Conservation (phyloP, 257 asterid species). For the Ilex asprella region DNA sequence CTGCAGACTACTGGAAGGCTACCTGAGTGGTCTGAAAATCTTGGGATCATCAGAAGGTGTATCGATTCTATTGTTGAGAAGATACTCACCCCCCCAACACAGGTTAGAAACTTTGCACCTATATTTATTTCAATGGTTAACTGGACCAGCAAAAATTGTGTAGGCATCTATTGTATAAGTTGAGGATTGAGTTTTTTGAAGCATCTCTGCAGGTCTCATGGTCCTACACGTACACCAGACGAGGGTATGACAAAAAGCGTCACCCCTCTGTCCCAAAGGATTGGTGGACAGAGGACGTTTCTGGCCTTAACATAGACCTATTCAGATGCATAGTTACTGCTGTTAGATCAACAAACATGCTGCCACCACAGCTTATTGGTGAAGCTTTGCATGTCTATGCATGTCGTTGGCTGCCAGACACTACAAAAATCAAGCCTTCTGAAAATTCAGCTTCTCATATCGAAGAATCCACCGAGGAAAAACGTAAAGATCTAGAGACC, state of each 20-base stretch:
- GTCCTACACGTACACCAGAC: constrained; percentile 71
- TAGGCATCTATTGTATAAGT: neutral
- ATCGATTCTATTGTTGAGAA: neutral
- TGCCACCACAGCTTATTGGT: constrained; percentile 66
- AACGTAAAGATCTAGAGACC: constrained; percentile 44
- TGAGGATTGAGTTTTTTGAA: constrained; percentile 13
- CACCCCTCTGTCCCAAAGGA: constrained; percentile 59
- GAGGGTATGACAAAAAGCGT: constrained; percentile 42
- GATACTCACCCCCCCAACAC: constrained; percentile 38
- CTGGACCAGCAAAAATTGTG: neutral
- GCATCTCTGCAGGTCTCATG: constrained; percentile 47
- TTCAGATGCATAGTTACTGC: constrained; percentile 56
- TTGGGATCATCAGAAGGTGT: neutral
- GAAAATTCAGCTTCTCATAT: constrained; percentile 24
- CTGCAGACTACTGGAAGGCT: neutral
- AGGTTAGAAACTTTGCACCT: constrained; percentile 32
- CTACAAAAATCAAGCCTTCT: constrained; percentile 13
- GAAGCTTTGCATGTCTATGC: constrained; percentile 78
- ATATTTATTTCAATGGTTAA: constrained; percentile 1
- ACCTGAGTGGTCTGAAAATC: neutral
- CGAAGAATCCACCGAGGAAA: constrained; percentile 23
- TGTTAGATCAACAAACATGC: constrained; percentile 36
- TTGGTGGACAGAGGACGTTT: constrained; percentile 90
- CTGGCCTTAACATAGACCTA: constrained; percentile 55
- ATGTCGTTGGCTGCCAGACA: constrained; percentile 55